Base-by-base conservation (phyloP, 768 basidiomycete species). In the Kwoniella mangroviensis region DNA sequence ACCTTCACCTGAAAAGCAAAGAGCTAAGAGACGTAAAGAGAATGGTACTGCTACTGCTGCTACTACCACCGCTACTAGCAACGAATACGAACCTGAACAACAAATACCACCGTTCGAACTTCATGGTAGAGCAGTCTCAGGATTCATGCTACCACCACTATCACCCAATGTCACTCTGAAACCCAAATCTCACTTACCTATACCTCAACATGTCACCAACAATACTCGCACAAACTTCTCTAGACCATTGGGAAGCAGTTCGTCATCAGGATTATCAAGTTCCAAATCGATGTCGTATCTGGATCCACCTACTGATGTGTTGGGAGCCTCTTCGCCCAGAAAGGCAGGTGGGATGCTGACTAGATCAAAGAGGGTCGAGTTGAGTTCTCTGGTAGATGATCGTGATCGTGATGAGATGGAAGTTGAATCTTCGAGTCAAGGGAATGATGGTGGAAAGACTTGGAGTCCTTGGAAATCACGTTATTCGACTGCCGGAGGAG, bases 391-490 rank as follows among this genome's bases (percentile, higher is more conserved):
- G 40, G 72, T 52, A 3, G 68, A 68, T 61, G 71, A 69, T 34
- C 34, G 34, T 7, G 34, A 34, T 34, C 34, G 34, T 40, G 71
- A 69, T 22, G 57, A 65, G 21, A 34, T 49, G 15, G 51, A 40
- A 13, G 43, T 17, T 19, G 67, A 73, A 6, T 12, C 28, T 5
- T 21, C 21, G n/a, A 51, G 41, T 34, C 51, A 65, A 52, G 63
- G 62, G 19, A 51, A 55, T 21, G 68, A 66, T 22, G 65, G 22
- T 15, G 65, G 60, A 19, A 61, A 65, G 28, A 63, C 51, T 19
- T 73, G 72, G 72, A 69, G 68, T 63, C 72, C 72, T 40, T 73
- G 72, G 72, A 73, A 72, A 41, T 67, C 60, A 11, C 53, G 70
- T 6, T 63, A 72, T 63, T 53, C 66, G 4, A 65, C 52, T 19